These are phyloP conservation scores for Aspergillus quadricinctus DNA, from an alignment of 2,329 filamentous ascomycete species.

Conservation along the genomic window DNA sequence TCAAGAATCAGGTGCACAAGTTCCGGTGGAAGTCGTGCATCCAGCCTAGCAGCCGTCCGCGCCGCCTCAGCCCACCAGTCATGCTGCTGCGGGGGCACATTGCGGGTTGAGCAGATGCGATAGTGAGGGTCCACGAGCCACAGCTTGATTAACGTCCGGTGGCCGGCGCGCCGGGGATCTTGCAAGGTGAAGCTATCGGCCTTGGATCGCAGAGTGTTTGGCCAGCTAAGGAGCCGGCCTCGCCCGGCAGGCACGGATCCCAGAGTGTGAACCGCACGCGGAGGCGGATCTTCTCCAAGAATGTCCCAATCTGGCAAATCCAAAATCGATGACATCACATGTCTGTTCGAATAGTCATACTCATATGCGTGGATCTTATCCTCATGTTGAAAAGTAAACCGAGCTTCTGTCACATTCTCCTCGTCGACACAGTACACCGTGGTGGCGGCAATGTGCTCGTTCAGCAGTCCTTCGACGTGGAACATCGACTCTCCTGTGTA, in stretches of 20 bases:
- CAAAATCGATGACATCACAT: no score
- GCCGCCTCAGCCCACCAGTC: conserved; percentile 5
- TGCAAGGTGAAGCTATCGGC: no score
- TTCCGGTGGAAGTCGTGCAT: not conserved
- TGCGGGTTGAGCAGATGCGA: conserved; percentile 6
- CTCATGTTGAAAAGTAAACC: not conserved
- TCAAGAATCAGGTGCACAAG: no score
- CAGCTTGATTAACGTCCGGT: conserved; percentile 3
- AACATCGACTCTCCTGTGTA: not conserved
- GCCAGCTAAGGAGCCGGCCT: no score
- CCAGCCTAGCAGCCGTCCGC: not conserved
- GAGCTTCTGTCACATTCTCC: not conserved
- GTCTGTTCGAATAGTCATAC: no score
- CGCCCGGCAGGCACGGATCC: no score
- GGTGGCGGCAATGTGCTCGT: not conserved
- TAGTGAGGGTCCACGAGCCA: conserved; percentile 7
- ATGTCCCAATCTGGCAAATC: no score
- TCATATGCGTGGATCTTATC: not conserved
- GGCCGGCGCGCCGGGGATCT: not conserved
- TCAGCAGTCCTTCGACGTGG: not conserved
- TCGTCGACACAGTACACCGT: not conserved
- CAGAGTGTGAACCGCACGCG: no score
- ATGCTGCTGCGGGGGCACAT: conserved; percentile 7
- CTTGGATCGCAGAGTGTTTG: no score
- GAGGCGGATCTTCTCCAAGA: not conserved